Base-by-base conservation (phyloP, 306 rosid genomes). In the Crataegus laevigata region DNA sequence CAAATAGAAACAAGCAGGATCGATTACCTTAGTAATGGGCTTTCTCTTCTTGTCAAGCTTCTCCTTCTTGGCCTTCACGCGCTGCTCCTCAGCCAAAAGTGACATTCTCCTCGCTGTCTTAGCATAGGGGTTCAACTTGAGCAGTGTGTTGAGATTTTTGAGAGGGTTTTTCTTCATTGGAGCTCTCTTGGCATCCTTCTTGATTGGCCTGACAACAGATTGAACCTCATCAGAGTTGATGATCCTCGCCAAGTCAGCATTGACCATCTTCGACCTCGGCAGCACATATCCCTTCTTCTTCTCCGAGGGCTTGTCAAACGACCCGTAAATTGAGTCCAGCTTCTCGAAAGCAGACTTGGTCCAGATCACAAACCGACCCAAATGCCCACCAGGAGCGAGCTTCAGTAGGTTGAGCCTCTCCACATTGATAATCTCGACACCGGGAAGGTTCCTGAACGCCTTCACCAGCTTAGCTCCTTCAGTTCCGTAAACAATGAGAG, bases 171-270 rank as follows among this genome's bases (percentile, higher is more conserved):
- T 93, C 90, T 93, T 93, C 70, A 91, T 28, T 0, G 93, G 84
- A 0, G 90, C 89, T 73, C 93, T 75, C 85, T 87, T 93, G 0
- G 64, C 75, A 3, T 82, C 90, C 84, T 76, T 89, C 88, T 93
- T 91, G 28, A 84, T 82, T 5, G 98, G 98, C 65, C 81, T 87
- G n/a, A 93, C 98, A 21, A 88, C 93, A 4, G 85, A 81, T 79
- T 93, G 98, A 11, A 93, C 84, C 84, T 93, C 98, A 25, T 93
- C 98, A 4, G 98, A 93, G 63, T 93, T 93, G 61, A 93, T 93
- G 17, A 93, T 93, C 75, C 98, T 91, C 1, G 92, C 73, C 55
- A 93, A 79, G 57, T 91, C 97, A 14, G 93, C 84, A 30, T 91
- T 91, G 0, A 78, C 83, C 97, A 91, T 93, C 85, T 93, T 93